These are phyloP conservation scores for Podospora appendiculata DNA, from an alignment of 495 filamentous ascomycete genomes.

Conservation along the genomic window DNA sequence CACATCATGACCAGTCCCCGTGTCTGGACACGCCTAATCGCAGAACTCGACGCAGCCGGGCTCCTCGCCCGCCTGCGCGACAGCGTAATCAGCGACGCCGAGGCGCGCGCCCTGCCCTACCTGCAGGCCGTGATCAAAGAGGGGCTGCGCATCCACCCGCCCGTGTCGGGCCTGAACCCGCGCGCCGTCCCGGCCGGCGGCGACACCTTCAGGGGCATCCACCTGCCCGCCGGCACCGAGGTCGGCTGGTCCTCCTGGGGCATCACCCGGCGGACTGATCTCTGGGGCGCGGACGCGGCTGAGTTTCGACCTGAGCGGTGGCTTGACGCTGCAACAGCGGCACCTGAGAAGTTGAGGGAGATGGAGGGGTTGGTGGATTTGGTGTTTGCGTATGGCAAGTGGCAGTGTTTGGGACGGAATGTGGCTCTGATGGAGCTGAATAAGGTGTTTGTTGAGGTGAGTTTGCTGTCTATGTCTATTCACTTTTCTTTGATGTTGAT, in stretches of 20 bases:
- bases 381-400: slow-evolving; percentile 29
- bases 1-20: slow-evolving; percentile 38
- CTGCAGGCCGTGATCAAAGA: slow-evolving; percentile 41
- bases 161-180: background rate
- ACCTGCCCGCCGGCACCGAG: slow-evolving; percentile 40
- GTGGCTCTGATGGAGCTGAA: slow-evolving; percentile 35
- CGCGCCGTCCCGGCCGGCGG: background rate
- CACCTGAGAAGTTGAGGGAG: slow-evolving; percentile 15
- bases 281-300: slow-evolving; percentile 38
- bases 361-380: slow-evolving; percentile 30
- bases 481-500: background rate
- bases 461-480: slow-evolving; percentile 22
- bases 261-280: slow-evolving; percentile 15
- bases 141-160: slow-evolving; percentile 33
- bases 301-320: slow-evolving; percentile 46
- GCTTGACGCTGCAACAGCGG: slow-evolving; percentile 38
- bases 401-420: slow-evolving; percentile 25
- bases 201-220: slow-evolving; percentile 30
- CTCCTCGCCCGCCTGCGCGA: slow-evolving; percentile 7
- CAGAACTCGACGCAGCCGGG: slow-evolving; percentile 42
- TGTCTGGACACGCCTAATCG: slow-evolving; percentile 35
- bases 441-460: slow-evolving; percentile 46
- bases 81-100: slow-evolving; percentile 22
- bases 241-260: slow-evolving; percentile 30
- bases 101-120: slow-evolving; percentile 35